Evolutionary conservation across 2,329 filamentous ascomycete genomes (phyloP).

Genomic region (Alternaria arborescens): DNA sequence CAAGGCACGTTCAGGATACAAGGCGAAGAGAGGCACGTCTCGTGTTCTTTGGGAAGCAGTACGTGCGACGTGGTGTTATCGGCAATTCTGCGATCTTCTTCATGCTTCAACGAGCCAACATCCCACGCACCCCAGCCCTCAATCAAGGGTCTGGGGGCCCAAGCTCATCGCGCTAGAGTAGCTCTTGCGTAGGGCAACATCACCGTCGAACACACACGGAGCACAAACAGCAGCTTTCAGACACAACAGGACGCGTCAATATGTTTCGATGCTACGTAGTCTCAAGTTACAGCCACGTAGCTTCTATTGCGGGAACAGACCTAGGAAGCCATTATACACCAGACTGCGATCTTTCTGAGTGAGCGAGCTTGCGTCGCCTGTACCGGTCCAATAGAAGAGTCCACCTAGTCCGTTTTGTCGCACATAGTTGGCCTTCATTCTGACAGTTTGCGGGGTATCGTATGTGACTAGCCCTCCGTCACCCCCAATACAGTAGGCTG

Average conservation of each 20-base stretch:
- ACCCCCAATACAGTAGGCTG: slow-evolving; percentile 75
- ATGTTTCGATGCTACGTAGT: not conserved
- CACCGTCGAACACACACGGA: slow-evolving; percentile 13
- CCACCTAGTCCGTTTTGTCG: slow-evolving; percentile 76
- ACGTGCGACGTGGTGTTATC: slow-evolving; percentile 13
- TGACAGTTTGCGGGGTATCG: slow-evolving; percentile 79
- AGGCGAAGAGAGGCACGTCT: not conserved
- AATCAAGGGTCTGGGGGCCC: slow-evolving; percentile 20
- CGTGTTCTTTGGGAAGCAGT: not conserved
- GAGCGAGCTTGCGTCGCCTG: slow-evolving; percentile 66
- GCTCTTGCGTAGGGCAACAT: not conserved
- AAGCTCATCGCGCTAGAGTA: slow-evolving; percentile 23
- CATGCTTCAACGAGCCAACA: slow-evolving; percentile 17
- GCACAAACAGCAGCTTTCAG: not conserved
- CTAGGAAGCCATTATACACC: slow-evolving; percentile 67
- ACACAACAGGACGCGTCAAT: not conserved
- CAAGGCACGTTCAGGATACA: not conserved
- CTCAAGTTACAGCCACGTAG: not conserved
- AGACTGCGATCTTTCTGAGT: slow-evolving; percentile 62
- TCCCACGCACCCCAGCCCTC: slow-evolving; percentile 8
- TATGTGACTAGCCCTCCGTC: slow-evolving; percentile 83
- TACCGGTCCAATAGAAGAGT: slow-evolving; percentile 84
- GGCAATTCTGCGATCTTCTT: slow-evolving; percentile 24
- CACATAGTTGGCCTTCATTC: slow-evolving; percentile 77
- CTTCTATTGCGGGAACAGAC: slow-evolving; percentile 52